Evolutionary conservation across 495 filamentous ascomycete genomes (phyloP).

Genomic region (Geoglossum glabrum): DNA sequence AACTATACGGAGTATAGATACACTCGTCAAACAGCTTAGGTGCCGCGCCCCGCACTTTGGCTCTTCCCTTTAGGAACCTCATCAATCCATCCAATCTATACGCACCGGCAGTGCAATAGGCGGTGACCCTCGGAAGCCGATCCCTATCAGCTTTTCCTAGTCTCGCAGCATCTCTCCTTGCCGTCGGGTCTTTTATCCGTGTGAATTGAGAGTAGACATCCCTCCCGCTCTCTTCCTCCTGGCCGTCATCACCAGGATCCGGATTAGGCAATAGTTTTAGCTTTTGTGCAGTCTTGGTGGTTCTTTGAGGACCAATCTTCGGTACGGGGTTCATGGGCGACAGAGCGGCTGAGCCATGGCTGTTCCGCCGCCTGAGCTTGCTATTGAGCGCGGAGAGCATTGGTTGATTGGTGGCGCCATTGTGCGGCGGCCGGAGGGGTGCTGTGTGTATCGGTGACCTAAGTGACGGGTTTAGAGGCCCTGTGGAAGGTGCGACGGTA

Average conservation of each 20-base stretch:
- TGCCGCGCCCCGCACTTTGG: slow-evolving; percentile 50
- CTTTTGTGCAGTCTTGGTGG: slow-evolving; percentile 88
- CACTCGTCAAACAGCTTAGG: slow-evolving; percentile 93
- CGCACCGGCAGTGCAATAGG: slow-evolving; percentile 82
- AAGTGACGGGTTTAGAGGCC: slow-evolving; percentile 7
- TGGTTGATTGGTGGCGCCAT: slow-evolving; percentile 30
- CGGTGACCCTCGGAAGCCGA: slow-evolving; percentile 72
- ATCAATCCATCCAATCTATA: slow-evolving; percentile 78
- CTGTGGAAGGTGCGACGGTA: slow-evolving; percentile 35
- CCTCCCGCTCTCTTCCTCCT: slow-evolving; percentile 74
- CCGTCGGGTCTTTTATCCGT: slow-evolving; percentile 90
- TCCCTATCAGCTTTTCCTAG: slow-evolving; percentile 86
- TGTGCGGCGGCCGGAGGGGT: slow-evolving; percentile 17
- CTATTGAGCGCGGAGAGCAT: slow-evolving; percentile 69
- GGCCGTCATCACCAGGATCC: slow-evolving; percentile 51
- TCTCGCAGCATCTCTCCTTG: slow-evolving; percentile 76
- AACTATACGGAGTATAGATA: slow-evolving; percentile 83
- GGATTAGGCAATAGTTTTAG: slow-evolving; percentile 86
- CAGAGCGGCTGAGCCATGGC: slow-evolving; percentile 43
- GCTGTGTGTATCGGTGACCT: slow-evolving; percentile 22
- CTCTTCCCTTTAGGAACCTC: slow-evolving; percentile 68
- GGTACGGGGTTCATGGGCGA: slow-evolving; percentile 25
- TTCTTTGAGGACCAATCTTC: slow-evolving; percentile 89
- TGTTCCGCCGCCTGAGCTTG: slow-evolving; percentile 71
- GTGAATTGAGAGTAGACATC: slow-evolving; percentile 93